Evolutionary conservation across 2,329 filamentous ascomycete genomes (phyloP), one percentile per base, ranked within the genome.

Genomic region (Tolypocladium ovalisporum): DNA sequence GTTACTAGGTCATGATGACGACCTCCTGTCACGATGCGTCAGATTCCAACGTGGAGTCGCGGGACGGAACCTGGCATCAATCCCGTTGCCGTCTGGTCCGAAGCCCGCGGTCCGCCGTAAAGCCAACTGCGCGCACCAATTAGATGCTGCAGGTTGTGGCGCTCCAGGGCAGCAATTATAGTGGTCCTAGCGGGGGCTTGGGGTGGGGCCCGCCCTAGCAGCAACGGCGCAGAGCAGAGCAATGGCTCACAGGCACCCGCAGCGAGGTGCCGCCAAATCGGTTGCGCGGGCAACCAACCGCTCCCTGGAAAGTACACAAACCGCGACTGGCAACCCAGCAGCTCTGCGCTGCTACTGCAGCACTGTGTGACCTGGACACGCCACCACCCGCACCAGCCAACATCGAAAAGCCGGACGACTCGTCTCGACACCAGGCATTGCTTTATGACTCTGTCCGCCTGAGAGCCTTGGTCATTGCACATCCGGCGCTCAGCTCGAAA

Each of bases 371-470:
- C 44, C 29, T 32, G 15, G 15, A 49, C 44, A 29, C 22, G 27
- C 47, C 29, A 35, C 29, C 19, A 52, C 19, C 47, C 19, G 13
- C 47, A 35, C 29, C 47, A 34, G 17, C 47, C 27, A 52, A 12
- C 47, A 15, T 12, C 44, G 24, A 49, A 24, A 19, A 29, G 47
- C 29, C 29, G 32, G 47, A 19, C 19, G 29, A 22, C 10, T 32
- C 19, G 54, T 57, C 47, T 58, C 47, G 29, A 52, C 24, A 58
- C 59, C 55, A 57, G 68, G 63, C 65, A 71, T 68, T 63, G 58
- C 59, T 70, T 65, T 64, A 64, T 68, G 64, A 54, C 60, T 54
- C 56, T 54, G 29, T 34, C 15, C 29, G 47, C 47, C 47, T 22
- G 19, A 22, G 47, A 35, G 29, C 29, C 27, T 35, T 35, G 29